phyloP scores from a whole-genome alignment of 345 rosid species.

The Schrenkiella parvula region DNA sequence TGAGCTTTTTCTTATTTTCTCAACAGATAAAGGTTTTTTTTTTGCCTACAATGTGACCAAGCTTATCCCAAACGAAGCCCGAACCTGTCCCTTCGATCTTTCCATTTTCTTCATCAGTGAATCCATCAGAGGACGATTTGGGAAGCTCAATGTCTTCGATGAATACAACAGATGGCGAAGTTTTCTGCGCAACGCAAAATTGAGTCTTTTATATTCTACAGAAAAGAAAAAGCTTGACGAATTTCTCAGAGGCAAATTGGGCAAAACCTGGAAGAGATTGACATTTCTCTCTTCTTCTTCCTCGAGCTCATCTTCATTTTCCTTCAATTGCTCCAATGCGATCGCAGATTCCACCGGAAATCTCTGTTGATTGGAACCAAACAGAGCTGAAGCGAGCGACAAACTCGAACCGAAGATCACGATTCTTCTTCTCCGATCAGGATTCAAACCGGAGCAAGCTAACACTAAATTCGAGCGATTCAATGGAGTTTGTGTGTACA shows the following conservation, averaged over 20 bases:
- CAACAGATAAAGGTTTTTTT: not conserved
- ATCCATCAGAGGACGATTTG: conserved; percentile 35
- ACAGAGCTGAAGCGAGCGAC: conserved; percentile 31
- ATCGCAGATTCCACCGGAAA: conserved; percentile 35
- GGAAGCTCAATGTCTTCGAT: conserved; percentile 67
- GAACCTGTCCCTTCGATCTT: conserved; percentile 89
- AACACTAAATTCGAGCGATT: not conserved
- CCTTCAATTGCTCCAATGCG: conserved; percentile 32
- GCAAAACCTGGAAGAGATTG: conserved; percentile 65
- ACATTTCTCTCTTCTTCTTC: conserved; percentile 71
- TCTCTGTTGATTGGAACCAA: conserved; percentile 8
- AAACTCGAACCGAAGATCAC: conserved; percentile 42
- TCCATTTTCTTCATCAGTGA: conserved; percentile 37
- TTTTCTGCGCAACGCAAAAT: conserved; percentile 34
- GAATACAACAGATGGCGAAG: conserved; percentile 74
- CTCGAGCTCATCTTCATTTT: conserved; percentile 48
- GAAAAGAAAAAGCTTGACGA: not conserved
- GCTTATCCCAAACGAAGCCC: conserved; percentile 90
- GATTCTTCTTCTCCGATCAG: conserved; percentile 38
- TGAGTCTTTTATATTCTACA: not conserved
- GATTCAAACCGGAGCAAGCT: conserved; percentile 31
- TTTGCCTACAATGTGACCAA: conserved; percentile 85
- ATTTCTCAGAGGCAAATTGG: not conserved
- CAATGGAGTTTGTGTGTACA: not conserved
- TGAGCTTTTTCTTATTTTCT: not conserved